Base-by-base conservation (phyloP, 345 rosid genomes). In the Salix suchowensis region DNA sequence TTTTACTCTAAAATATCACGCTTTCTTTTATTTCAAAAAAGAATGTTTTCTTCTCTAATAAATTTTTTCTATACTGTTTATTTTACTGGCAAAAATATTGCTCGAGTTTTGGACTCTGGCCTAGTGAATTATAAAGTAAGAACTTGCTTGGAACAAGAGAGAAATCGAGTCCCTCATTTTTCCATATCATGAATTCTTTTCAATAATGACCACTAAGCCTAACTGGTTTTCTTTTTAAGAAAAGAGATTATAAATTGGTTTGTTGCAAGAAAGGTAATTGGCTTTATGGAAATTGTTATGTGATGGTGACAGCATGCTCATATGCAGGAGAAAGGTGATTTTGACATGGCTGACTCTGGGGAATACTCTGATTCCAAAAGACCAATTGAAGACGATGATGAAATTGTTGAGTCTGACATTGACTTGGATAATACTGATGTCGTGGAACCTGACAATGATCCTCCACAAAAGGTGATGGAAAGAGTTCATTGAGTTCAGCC, bases 351-450 rank as follows among this genome's bases (percentile, higher is more conserved):
- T 28, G 88, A 86, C 46, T 54, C 86, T 50, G 64, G 69, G 65
- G 80, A 78, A 69, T 26, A 76, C 34, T 74, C 52, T 65, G 79
- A 85, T 68, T 77, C 72, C 60, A 77, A 75, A 54, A 82, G 79
- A 62, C 74, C 85, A 30, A 65, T 67, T 75, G 87, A 86, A 70
- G 83, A 80, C 65, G 90, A 76, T 74, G 90, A 85, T 77, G 82
- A 74, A 1, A 82, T 92, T 50, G 75, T 80, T 4, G 95, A 94
- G 83, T 91, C 97, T 83, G 97, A 91, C 85, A 75, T 92, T 73
- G 97, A 92, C 81, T 86, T 91, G 75, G 97, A 92, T 50, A 78
- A 89, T 39, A 73, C 88, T 67, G 92, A 88, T 82, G 88, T 88
- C 5, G 84, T 91, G 79, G 94, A 86, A 54, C 91, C 91, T 23